Conservation (phyloP, 78 protist genomes). For the Capsaspora owczarzaki region DNA sequence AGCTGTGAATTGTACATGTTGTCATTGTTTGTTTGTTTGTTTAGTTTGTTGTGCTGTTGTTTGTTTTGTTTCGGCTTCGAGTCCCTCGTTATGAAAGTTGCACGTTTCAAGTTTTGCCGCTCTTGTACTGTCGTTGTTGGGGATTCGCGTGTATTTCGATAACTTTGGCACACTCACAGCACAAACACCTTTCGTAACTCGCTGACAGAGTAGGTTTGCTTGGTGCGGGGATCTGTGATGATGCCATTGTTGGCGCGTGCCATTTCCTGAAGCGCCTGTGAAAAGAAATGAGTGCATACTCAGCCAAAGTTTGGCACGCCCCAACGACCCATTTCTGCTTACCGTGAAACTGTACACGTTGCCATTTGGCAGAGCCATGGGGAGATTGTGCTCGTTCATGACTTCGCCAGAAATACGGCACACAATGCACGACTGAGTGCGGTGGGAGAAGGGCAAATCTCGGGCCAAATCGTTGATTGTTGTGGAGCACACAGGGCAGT, state of each 20-base stretch:
- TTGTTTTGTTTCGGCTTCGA: no score
- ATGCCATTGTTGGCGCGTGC: conserved; percentile 8
- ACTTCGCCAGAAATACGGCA: conserved; percentile 64
- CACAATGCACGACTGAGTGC: conserved; percentile 45
- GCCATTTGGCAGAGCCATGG: conserved; percentile 75
- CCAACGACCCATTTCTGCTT: no score
- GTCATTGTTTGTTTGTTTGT: no score
- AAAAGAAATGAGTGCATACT: neutral
- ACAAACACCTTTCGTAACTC: neutral
- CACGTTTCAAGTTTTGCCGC: no score
- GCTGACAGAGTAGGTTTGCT: neutral
- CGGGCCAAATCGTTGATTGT: conserved; percentile 19
- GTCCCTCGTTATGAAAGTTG: no score
- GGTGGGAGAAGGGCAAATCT: conserved; percentile 42
- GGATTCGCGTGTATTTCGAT: no score
- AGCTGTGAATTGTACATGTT: no score
- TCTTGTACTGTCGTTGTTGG: no score
- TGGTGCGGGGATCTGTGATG: conserved; percentile 33
- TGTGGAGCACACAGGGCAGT: conserved; percentile 53
- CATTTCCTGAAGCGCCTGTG: conserved; percentile 28
- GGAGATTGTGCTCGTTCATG: conserved; percentile 68
- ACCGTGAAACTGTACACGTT: conserved; percentile 45
- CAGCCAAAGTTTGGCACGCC: neutral
- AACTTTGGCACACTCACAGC: no score
- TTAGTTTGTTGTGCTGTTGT: no score